Base-by-base conservation (phyloP, 192 early-diverging fungal species). In the Coemansia sp. region DNA sequence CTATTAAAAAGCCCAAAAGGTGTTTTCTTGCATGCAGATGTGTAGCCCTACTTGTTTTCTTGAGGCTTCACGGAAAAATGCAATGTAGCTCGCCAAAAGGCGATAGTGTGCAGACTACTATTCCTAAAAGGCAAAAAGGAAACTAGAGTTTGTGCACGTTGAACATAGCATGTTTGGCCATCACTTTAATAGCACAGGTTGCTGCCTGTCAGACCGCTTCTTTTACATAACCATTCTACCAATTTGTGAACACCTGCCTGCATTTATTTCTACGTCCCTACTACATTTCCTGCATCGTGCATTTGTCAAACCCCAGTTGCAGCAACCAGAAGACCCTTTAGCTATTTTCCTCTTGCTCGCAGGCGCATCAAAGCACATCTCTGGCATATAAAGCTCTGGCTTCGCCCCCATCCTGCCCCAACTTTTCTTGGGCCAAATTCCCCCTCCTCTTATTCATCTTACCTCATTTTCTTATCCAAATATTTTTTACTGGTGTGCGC, bases 301-400 rank as follows among this genome's bases (percentile, higher is more conserved):
- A 31, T 31, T 56, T 26, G 14, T 7, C 33, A 28, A 5, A 18
- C 5, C 3, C 26, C 26, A 14, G 48, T 34, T 16, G 31, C 14
- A 56, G 5, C 33, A 56, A 33, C 53, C 53, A 56, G 33, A 28
- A 56, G 53, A 31, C 53, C 2, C 13, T 56, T 56, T 53, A 16
- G 6, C 26, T 31, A 31, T 31, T 53, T 18, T 18, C 24, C 26
- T 53, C 11, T 24, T 28, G 51, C 51, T 53, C 24, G 51, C 51
- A 58, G 51, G 56, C 36, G 56, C 31, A 37, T 58, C 35, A n/a
- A 58, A 58, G 36, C 36, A 58, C 56, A 58, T 58, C 56, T 53
- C 51, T 58, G 56, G 36, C 56, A 58, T 37, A 37, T 58, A 58
- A 55, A 58, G 56, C 14, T 37, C 56, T 10, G 43, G 56, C 56